Evolutionary conservation across 1,284 basidiomycete genomes (phyloP), one percentile per base, ranked within the genome.

Genomic region (Ceratobasidium sp.): DNA sequence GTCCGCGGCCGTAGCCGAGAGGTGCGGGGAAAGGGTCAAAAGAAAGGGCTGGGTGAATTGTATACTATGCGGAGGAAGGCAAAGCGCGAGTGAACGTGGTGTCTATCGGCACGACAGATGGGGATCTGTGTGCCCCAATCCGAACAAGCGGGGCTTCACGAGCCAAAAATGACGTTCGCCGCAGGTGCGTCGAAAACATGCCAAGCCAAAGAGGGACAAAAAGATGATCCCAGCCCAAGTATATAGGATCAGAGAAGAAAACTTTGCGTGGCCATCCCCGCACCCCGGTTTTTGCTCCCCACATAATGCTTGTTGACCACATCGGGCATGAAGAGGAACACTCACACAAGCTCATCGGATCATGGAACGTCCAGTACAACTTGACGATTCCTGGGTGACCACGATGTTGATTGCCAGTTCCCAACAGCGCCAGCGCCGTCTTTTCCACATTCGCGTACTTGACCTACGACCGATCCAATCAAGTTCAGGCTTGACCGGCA

Each of bases 381-480:
- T 91, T 90, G 23, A 97, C 92, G 77, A 97, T 91, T 1, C 96
- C 95, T 1, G 94, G 94, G 86, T 97, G 95, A 12, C 90, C 90
- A n/a, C 66, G 55, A 39, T 60, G 56, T 33, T 63, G 69, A 51
- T 77, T 79, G 3, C 79, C 79, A 33, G 79, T 69, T 12, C 79
- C 79, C 53, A 86, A 81, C 12, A 82, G 79, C 72, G 79, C 87
- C 66, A 92, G 87, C 1, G 90, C 89, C 82, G 90, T 89, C 84
- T 91, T 90, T 87, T 94, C 91, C 1, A 91, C 89, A 33, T 90
- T 85, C 28, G 91, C 92, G 58, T 80, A 80, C 70, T 80, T 80
- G 66, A 79, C 71, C 71, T 73, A 23, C 20, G 15, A 26, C 9
- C 13, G 3, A 18, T 6, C 51, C 13, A 23, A 61, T 58, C 42